Base-by-base conservation (phyloP, 2,329 filamentous ascomycete species). In the Fusarium subglutinans region DNA sequence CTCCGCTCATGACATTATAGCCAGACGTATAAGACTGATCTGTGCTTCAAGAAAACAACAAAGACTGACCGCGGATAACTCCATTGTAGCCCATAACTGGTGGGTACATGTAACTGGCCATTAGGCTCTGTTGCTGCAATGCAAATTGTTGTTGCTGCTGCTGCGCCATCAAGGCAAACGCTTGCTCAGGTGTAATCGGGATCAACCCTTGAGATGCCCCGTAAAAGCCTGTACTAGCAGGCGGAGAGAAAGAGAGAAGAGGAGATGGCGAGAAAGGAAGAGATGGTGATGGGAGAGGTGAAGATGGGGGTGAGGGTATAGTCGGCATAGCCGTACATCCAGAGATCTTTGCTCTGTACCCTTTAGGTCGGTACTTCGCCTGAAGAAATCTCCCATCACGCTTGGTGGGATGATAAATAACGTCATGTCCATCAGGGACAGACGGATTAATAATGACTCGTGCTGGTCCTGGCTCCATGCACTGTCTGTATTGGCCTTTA, bases 401-500 rank as follows among this genome's bases (percentile, higher is more conserved):
- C 22, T 35, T 44, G 0, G 9, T 41, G 10, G 33, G 56, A 30
- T 69, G 63, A 48, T 69, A 69, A 8, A 69, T 58, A 6, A 69
- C 66, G n/a, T 69, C 63, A 8, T 53, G 33, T 20, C 33, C 51
- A 13, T 50, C 56, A 43, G 51, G 50, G 24, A 41, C 40, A 17
- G 38, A 51, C 30, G 63, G 51, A 3, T 69, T 69, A 13, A 67
- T n/a, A 8, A 67, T 38, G 28, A 69, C 20, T 18, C 63, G n/a
- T 2, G 63, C 56, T 41, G 66, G 50, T 4, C 66, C 66, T 37
- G 66, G 56, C 5, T 12, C 6, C 10, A 17, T 26, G 9, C 38
- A n/a, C 2, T 17, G 13, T 5, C 13, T 20, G 15, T 57, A 67
- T 12, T 8, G n/a, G 2, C 50, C 56, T 3, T 62, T 40, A 0